These are phyloP conservation scores for Brachypodium distachyon DNA, from an alignment of 202 grass and related monocot species.

Conservation along the genomic window DNA sequence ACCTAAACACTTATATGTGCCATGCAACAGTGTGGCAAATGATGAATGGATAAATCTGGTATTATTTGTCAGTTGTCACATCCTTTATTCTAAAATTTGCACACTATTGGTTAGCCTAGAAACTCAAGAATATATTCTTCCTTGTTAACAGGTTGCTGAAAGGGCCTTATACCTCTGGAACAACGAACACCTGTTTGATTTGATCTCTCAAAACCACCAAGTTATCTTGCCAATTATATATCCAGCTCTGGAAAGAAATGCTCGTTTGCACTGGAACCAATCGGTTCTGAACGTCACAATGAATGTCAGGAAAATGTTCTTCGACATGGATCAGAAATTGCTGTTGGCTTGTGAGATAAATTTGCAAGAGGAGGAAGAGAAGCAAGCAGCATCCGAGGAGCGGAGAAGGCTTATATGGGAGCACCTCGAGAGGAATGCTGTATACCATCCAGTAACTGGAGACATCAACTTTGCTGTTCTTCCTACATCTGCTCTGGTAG, in stretches of 20 bases:
- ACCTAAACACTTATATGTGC: neutral
- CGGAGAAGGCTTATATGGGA: slow-evolving; percentile 81
- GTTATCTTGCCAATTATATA: slow-evolving; percentile 74
- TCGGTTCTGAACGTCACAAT: slow-evolving; percentile 75
- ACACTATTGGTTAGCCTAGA: neutral
- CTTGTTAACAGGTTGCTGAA: slow-evolving; percentile 69
- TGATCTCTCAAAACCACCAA: slow-evolving; percentile 69
- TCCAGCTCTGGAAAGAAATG: slow-evolving; percentile 67
- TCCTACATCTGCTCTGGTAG: slow-evolving; percentile 52
- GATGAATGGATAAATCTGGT: neutral
- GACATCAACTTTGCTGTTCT: slow-evolving; percentile 39
- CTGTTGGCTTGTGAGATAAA: slow-evolving; percentile 69
- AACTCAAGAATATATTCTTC: slow-evolving; percentile 9
- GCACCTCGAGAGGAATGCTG: slow-evolving; percentile 46
- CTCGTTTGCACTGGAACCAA: slow-evolving; percentile 70
- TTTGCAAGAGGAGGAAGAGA: slow-evolving; percentile 82
- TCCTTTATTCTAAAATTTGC: slow-evolving; percentile 3
- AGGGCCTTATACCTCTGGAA: slow-evolving; percentile 81
- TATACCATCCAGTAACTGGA: slow-evolving; percentile 39
- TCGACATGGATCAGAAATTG: slow-evolving; percentile 72
- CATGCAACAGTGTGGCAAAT: neutral
- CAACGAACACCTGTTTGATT: slow-evolving; percentile 57
- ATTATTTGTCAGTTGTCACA: neutral
- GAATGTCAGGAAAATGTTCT: slow-evolving; percentile 87
- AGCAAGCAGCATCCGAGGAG: slow-evolving; percentile 48